Evolutionary conservation across 495 filamentous ascomycete species (phyloP).

Genomic region (Lepidopterella palustris): DNA sequence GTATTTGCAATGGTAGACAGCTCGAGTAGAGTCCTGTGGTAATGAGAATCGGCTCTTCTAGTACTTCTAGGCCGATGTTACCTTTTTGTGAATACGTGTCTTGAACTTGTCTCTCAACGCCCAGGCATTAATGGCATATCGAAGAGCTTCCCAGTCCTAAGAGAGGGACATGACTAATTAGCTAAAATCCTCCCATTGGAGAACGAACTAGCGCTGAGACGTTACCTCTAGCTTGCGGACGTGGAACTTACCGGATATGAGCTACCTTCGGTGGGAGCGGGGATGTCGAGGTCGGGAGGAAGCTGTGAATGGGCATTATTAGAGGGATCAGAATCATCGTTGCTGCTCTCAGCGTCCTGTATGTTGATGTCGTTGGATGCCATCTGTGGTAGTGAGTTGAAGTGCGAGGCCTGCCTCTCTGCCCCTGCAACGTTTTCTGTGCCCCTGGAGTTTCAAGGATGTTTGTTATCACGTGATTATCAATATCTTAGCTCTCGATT

Average conservation of each 20-base stretch:
- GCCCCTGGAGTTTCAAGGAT: too few relatives aligned
- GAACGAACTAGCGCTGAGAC: background rate
- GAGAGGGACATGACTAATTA: background rate
- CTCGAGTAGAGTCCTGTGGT: conserved; percentile 2
- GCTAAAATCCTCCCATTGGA: background rate
- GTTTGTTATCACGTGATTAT: too few relatives aligned
- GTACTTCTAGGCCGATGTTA: background rate
- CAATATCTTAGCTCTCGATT: too few relatives aligned
- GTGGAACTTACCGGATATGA: background rate
- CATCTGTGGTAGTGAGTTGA: background rate
- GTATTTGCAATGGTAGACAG: conserved; percentile 2
- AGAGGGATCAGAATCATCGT: background rate
- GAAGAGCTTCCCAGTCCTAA: conserved; percentile 4
- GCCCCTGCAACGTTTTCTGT: background rate
- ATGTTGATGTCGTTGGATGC: background rate
- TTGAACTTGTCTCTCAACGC: conserved; percentile 13
- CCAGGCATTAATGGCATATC: conserved; percentile 10
- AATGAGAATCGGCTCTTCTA: background rate
- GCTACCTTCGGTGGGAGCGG: background rate
- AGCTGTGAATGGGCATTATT: background rate
- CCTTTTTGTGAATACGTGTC: conserved; percentile 6
- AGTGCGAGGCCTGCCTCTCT: background rate
- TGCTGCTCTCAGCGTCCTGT: background rate
- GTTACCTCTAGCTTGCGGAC: background rate
- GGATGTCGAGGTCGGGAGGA: conserved; percentile 5